Evolutionary conservation across 164 flowering plant species (phyloP).

Genomic region (Liquidambar formosana): DNA sequence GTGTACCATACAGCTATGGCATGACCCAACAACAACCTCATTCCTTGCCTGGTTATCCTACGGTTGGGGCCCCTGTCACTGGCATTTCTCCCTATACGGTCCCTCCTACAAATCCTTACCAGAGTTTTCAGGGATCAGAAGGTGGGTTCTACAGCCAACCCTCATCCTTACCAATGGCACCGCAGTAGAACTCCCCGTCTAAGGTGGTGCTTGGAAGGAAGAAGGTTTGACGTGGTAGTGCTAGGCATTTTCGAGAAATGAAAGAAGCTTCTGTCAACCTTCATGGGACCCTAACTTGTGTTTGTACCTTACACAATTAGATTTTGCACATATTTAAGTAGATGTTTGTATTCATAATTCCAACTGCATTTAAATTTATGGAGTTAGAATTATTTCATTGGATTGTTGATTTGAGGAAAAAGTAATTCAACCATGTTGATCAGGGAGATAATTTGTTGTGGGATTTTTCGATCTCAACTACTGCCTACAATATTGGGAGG

Average conservation of each 20-base stretch:
- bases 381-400: not conserved
- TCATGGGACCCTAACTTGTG: not conserved
- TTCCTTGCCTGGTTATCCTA: constrained; percentile 45
- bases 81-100: constrained; percentile 42
- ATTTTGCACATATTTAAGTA: constrained; percentile 21
- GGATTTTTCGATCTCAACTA: too few species aligned
- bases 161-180: constrained; percentile 64
- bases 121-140: constrained; percentile 57
- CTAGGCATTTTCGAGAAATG: not conserved
- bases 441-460: not conserved
- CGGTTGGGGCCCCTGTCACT: constrained; percentile 39
- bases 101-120: constrained; percentile 53
- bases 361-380: not conserved
- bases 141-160: constrained; percentile 61
- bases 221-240: not conserved
- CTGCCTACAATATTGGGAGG: too few species aligned
- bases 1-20: constrained; percentile 49
- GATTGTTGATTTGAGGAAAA: not conserved
- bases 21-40: constrained; percentile 37
- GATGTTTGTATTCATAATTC: constrained; percentile 19
- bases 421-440: not conserved
- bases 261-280: not conserved
- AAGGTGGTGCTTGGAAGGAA: not conserved
- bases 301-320: constrained; percentile 7
- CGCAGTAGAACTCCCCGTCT: constrained; percentile 39